phyloP scores from a whole-genome alignment of 108 stramenopile species.

The Aurantiochytrium sp. region DNA sequence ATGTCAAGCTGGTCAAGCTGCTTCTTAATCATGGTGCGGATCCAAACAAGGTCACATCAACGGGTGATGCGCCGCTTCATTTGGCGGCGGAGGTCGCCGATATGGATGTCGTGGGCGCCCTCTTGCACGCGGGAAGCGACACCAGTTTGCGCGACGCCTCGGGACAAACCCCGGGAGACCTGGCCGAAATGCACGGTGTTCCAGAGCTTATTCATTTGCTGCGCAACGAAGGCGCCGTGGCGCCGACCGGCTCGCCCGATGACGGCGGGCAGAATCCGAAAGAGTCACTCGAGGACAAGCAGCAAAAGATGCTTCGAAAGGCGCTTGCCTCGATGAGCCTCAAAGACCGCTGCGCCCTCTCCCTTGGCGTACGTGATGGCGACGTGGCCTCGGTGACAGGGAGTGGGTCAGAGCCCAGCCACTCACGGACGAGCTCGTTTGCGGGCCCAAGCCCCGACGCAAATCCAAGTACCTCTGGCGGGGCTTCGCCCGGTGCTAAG shows the following conservation, averaged over 20 bases:
- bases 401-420: neutral
- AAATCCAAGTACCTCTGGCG: neutral
- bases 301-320: conserved; percentile 6
- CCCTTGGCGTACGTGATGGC: neutral
- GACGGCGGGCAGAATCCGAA: neutral
- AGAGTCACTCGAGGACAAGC: neutral
- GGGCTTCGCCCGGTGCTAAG: neutral
- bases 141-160: neutral
- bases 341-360: conserved; percentile 11
- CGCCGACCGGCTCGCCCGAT: neutral
- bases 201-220: neutral
- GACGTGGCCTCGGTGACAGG: neutral
- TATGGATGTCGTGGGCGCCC: neutral
- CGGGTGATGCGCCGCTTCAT: neutral
- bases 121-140: neutral
- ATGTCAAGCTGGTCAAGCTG: neutral
- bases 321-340: conserved; percentile 16
- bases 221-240: neutral
- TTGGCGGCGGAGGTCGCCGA: neutral
- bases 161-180: neutral
- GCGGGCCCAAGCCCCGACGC: neutral
- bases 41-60: neutral
- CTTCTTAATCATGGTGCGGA: neutral
- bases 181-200: neutral
- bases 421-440: neutral